Evolutionary conservation across 495 filamentous ascomycete genomes (phyloP).

Genomic region (Penicillium antarcticum): DNA sequence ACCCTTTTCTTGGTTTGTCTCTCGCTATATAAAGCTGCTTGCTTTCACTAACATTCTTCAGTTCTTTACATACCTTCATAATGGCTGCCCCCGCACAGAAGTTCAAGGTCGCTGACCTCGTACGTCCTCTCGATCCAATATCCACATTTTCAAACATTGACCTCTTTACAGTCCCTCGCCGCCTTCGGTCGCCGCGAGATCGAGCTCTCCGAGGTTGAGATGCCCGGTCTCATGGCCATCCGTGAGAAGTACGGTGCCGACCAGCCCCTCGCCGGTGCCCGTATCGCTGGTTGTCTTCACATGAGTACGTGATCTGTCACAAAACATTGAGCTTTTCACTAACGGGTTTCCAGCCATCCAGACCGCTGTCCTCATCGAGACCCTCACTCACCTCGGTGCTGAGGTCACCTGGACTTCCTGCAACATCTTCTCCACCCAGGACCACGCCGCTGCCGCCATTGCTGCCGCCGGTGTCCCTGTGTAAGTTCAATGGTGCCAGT

Average conservation of each 20-base stretch:
- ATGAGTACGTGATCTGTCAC: slow-evolving; percentile 65
- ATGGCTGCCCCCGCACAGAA: slow-evolving; percentile 78
- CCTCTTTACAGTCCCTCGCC: slow-evolving; percentile 64
- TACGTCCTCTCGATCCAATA: slow-evolving; percentile 34
- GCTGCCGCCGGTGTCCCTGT: slow-evolving; percentile 91
- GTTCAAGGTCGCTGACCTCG: slow-evolving; percentile 98
- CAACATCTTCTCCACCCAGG: slow-evolving; percentile 99
- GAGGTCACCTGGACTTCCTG: slow-evolving; percentile 96
- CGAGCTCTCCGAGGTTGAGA: slow-evolving; percentile 97
- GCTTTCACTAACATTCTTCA: slow-evolving; percentile 8
- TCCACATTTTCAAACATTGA: slow-evolving; percentile 18
- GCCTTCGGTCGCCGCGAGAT: slow-evolving; percentile 99
- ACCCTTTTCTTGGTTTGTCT: slow-evolving; percentile 5
- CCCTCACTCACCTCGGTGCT: slow-evolving; percentile 85
- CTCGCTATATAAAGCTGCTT: neutral
- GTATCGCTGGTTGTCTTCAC: slow-evolving; percentile 97
- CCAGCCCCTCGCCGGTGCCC: slow-evolving; percentile 87
- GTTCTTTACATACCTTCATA: slow-evolving; percentile 18
- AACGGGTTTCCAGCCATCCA: slow-evolving; percentile 70
- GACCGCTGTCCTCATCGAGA: slow-evolving; percentile 98
- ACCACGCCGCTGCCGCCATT: slow-evolving; percentile 96
- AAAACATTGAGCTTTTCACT: neutral
- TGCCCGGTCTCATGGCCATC: slow-evolving; percentile 96
- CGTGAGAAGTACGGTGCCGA: slow-evolving; percentile 84
- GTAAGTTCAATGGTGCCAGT: slow-evolving; percentile 38